Conservation (phyloP, 345 rosid genomes). For the Conringia planisiliqua region DNA sequence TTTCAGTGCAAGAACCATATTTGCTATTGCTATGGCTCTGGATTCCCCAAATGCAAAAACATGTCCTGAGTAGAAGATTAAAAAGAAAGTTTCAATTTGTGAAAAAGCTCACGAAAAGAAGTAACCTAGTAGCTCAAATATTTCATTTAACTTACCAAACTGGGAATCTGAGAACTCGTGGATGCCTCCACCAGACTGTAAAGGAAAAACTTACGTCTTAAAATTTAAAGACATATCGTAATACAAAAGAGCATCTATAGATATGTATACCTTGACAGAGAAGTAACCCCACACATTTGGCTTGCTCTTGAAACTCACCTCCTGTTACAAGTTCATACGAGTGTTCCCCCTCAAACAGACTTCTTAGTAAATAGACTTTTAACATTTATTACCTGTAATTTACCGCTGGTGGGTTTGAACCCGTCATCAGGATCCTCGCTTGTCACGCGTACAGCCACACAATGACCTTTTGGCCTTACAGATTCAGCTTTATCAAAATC, state of each 20-base stretch:
- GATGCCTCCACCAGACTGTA: slow-evolving; percentile 99
- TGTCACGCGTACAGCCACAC: slow-evolving; percentile 97
- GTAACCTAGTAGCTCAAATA: background rate
- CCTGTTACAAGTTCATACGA: slow-evolving; percentile 51
- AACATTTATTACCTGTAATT: slow-evolving; percentile 65
- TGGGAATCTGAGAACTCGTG: slow-evolving; percentile 99
- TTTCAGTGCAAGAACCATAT: slow-evolving; percentile 96
- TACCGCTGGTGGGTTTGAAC: slow-evolving; percentile 98
- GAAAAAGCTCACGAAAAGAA: background rate
- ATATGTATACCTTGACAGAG: slow-evolving; percentile 80
- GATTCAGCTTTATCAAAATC: slow-evolving; percentile 92
- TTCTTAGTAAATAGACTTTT: background rate
- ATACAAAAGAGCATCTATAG: background rate
- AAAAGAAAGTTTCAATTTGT: background rate
- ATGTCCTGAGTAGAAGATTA: slow-evolving; percentile 53
- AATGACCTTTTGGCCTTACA: slow-evolving; percentile 88
- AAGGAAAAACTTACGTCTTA: slow-evolving; percentile 16
- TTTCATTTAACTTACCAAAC: slow-evolving; percentile 64
- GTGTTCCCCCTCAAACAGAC: background rate
- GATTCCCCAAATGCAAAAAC: slow-evolving; percentile 97
- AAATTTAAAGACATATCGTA: background rate
- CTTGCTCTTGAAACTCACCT: slow-evolving; percentile 93
- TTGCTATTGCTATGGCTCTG: slow-evolving; percentile 94
- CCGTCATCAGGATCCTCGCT: slow-evolving; percentile 99
- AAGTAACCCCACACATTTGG: slow-evolving; percentile 99